A percentile compares a stretch with the other conserved stretches of the same genome.
These are phyloP conservation scores for Vanilla planifolia DNA, from an alignment of 106 monocot species.

Conservation along the genomic window DNA sequence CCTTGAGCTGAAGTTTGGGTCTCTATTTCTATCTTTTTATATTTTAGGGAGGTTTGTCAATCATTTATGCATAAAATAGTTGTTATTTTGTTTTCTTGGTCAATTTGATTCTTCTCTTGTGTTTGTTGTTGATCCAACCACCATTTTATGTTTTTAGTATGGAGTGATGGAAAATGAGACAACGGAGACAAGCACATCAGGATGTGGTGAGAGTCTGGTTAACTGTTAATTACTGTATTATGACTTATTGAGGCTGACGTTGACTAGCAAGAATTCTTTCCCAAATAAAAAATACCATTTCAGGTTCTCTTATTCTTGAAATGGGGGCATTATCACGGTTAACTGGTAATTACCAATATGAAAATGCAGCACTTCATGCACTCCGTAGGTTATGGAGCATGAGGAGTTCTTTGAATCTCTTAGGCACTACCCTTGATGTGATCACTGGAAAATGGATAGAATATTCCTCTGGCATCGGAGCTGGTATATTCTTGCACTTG, in stretches of 20 bases:
- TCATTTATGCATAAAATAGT: no score
- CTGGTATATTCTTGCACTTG: conserved; percentile 47
- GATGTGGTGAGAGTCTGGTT: conserved; percentile 64
- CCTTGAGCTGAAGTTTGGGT: no score
- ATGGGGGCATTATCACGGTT: conserved; percentile 85
- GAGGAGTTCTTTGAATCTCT: conserved; percentile 90
- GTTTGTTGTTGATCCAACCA: conserved; percentile 4
- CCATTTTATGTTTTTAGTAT: conserved; percentile 35
- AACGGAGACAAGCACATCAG: conserved; percentile 97
- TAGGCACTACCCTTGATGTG: conserved; percentile 89
- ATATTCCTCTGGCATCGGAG: conserved; percentile 85
- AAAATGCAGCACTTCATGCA: conserved; percentile 74
- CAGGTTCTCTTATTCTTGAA: conserved; percentile 98
- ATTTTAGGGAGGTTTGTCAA: no score
- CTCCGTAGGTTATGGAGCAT: conserved; percentile 92
- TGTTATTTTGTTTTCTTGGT: no score
- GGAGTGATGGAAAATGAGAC: conserved; percentile 88
- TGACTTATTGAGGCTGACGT: background rate
- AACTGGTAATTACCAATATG: conserved; percentile 73
- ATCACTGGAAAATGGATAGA: conserved; percentile 83
- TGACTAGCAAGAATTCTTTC: conserved; percentile 1
- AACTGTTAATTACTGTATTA: background rate
- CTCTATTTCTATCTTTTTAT: no score
- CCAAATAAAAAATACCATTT: conserved; percentile 3
- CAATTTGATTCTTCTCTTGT: background rate